Conservation (phyloP, 2,329 filamentous ascomycete genomes). For the Fusarium newnesense region DNA sequence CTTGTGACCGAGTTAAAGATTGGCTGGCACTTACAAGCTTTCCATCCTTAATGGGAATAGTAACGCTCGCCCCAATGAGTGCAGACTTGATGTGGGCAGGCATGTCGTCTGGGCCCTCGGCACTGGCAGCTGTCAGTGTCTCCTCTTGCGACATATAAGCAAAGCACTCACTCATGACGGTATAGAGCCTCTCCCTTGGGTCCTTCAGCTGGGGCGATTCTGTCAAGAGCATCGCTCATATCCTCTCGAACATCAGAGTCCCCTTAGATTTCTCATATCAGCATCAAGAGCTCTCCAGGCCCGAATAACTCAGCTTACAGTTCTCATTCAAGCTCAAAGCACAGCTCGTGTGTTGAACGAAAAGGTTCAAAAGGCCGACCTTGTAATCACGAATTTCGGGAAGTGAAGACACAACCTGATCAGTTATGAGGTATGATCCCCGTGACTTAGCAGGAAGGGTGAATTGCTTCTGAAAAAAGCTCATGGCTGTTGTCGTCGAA, state of each 20-base stretch:
- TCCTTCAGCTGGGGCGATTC: slow-evolving; percentile 84
- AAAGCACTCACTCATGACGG: slow-evolving; percentile 66
- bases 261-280: slow-evolving; percentile 51
- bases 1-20: background rate
- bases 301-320: slow-evolving; percentile 53
- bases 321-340: slow-evolving; percentile 95
- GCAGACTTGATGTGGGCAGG: slow-evolving; percentile 96
- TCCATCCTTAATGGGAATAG: slow-evolving; percentile 90
- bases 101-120: slow-evolving; percentile 94
- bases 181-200: slow-evolving; percentile 79
- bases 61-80: slow-evolving; percentile 87
- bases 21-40: slow-evolving; percentile 67
- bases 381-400: slow-evolving; percentile 88
- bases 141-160: background rate
- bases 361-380: slow-evolving; percentile 86
- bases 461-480: slow-evolving; percentile 88
- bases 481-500: slow-evolving; percentile 59
- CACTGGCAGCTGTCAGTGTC: slow-evolving; percentile 54
- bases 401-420: slow-evolving; percentile 74
- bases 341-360: slow-evolving; percentile 95
- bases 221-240: slow-evolving; percentile 93
- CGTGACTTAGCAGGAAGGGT: slow-evolving; percentile 79
- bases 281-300: slow-evolving; percentile 48
- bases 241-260: slow-evolving; percentile 87
- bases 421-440: slow-evolving; percentile 90